These are phyloP conservation scores for Scutellaria minor DNA, from an alignment of 257 asterid species.

Conservation along the genomic window DNA sequence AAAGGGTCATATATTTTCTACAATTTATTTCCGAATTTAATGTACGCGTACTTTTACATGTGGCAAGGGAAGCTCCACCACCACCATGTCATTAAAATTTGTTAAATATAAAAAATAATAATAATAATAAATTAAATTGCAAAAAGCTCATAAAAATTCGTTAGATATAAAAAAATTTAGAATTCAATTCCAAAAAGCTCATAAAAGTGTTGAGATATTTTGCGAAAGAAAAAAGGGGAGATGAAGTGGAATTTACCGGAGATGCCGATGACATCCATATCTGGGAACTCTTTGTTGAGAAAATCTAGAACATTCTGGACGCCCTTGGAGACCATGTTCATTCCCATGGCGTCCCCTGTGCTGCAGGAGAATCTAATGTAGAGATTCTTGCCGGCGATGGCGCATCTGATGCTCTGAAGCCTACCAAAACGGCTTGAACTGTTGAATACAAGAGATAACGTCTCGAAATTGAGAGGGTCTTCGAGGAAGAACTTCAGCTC, in stretches of 20 bases:
- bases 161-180: too few species aligned
- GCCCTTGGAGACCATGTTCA: conserved; percentile 57
- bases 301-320: conserved; percentile 51
- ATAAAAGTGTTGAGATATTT: too few species aligned
- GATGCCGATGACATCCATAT: conserved; percentile 56
- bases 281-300: conserved; percentile 46
- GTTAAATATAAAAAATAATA: too few species aligned
- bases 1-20: too few species aligned
- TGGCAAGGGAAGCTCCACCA: too few species aligned
- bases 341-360: conserved; percentile 61
- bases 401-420: conserved; percentile 52
- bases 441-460: conserved; percentile 46
- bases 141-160: too few species aligned
- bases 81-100: too few species aligned
- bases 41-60: too few species aligned
- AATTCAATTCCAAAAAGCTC: too few species aligned
- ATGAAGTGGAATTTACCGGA: conserved; percentile 35
- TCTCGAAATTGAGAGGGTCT: conserved; percentile 45
- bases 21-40: too few species aligned
- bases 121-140: too few species aligned
- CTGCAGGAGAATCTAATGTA: conserved; percentile 50
- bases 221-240: not conserved
- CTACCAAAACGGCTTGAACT: conserved; percentile 52
- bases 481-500: conserved; percentile 50
- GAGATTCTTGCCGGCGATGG: conserved; percentile 53